Base-by-base conservation (phyloP, 345 rosid species). In the Eucalyptus regnans region DNA sequence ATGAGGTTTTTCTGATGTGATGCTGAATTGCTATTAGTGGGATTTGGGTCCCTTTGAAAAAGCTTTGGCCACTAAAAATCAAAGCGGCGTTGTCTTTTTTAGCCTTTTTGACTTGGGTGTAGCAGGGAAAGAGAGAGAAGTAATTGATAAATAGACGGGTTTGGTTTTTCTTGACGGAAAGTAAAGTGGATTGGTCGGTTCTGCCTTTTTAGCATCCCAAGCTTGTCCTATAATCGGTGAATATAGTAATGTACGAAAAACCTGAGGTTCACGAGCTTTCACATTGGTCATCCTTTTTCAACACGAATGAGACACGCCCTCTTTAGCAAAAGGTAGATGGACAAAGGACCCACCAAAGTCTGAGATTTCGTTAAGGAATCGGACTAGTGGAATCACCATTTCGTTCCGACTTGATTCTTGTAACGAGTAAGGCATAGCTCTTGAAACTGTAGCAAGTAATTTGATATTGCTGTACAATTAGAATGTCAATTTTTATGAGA, bases 11-110 rank as follows among this genome's bases (percentile, higher is more conserved):
- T 64, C 68, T 81, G 64, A 51, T 87, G 88, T 52, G 66, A 48
- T 76, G 84, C 48, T 76, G 48, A 41, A 41, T 76, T 76, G 84
- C 48, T 41, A 76, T 76, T 76, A 76, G 84, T 41, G 84, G 84
- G 84, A 76, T 76, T 76, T 76, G 84, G 84, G 84, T 76, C 84
- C 48, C 84, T 37, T 76, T 41, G 76, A 79, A 90, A 68, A 84
- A 90, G 88, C 92, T 62, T 60, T 60, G 48, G 20, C 46, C 89
- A 50, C 91, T 85, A 88, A 91, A 90, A 76, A 81, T 88, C 56
- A 87, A 92, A 90, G 92, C 56, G 89, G 92, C 56, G 89, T 5
- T 51, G 68, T 33, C 50, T 23, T 90, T 88, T 87, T 80, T 50
- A 76, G 83, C 48, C 83, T 76, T 76, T 76, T 76, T 76, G 48